phyloP scores from a whole-genome alignment of 345 rosid genomes.

The Salix caprea region DNA sequence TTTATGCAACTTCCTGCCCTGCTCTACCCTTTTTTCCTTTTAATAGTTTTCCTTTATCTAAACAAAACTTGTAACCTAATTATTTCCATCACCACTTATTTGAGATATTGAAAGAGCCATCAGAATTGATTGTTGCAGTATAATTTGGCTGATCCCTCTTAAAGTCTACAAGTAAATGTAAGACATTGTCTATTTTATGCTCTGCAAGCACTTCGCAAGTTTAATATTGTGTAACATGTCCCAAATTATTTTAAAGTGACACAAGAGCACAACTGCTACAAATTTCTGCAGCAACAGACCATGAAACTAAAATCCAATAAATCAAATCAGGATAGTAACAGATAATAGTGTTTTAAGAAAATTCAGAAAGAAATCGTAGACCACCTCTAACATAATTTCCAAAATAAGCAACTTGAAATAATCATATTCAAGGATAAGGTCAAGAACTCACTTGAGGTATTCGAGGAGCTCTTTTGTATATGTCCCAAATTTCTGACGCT shows the following conservation, averaged over 20 bases:
- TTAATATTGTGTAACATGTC: too few relatives aligned
- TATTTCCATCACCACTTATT: too few relatives aligned
- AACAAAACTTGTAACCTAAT: too few relatives aligned
- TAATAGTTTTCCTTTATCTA: too few relatives aligned
- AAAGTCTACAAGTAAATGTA: too few relatives aligned
- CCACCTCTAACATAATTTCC: background rate
- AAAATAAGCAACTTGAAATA: background rate
- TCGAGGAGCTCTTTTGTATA: conserved; percentile 62
- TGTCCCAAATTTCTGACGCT: conserved; percentile 80
- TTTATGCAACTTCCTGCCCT: background rate
- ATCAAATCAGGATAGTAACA: background rate
- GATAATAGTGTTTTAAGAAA: background rate
- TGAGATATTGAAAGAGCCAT: too few relatives aligned
- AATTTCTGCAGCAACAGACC: background rate
- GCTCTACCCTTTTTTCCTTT: too few relatives aligned
- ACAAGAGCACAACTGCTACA: background rate
- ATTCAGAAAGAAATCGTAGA: background rate
- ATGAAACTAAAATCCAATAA: background rate
- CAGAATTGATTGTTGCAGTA: too few relatives aligned
- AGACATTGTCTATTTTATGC: too few relatives aligned
- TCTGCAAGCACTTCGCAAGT: too few relatives aligned
- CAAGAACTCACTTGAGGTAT: conserved; percentile 60
- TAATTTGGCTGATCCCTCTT: too few relatives aligned
- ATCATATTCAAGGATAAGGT: background rate
- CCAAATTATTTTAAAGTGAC: too few relatives aligned